Base-by-base conservation (phyloP, 106 monocot species). In the Dactylorhiza incarnata region DNA sequence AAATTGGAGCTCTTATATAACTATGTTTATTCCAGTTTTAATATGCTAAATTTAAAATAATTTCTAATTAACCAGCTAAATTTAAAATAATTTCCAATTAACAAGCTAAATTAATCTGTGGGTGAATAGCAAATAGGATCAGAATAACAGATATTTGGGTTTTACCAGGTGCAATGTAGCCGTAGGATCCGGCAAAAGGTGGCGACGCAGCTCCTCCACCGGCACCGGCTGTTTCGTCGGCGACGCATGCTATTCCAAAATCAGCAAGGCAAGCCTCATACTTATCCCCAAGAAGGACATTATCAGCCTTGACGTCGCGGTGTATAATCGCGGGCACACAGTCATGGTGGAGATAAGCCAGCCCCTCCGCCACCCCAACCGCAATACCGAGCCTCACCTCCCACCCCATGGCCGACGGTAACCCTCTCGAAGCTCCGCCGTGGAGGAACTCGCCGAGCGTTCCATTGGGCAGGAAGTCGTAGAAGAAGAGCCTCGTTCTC, bases 291-390 rank as follows among this genome's bases (percentile, higher is more conserved):
- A 95, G 86, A 16, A 95, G 80, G 16, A 93, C 85, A 76, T 95
- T 95, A 25, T 88, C 85, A 3, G 92, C 77, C 74, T 95, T 95
- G 26, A 95, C 90, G 58, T 95, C 95, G 8, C 92, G 73, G 75
- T 95, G 95, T 48, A 95, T 77, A 65, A 95, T 89, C 43, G 75
- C 82, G 0, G 92, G 95, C 17, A 93, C 87, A 53, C 92, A 90
- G 77, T 92, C 95, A 29, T 95, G 92, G 81, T 95, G 95, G 10
- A 95, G 87, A 77, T 95, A 95, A 3, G 95, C 81, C 5, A 95
- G 56, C 2, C 88, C 95, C 29, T 95, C 90, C 6, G 95, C 95
- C 24, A 95, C 83, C 3, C 95, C 92, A n/a, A 92, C 55, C 5
- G 88, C 92, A 9, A 95, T 85, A 22, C 83, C 90, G 10, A 88